Evolutionary conservation across 495 filamentous ascomycete species (phyloP).

Genomic region (Polyplosphaeria fusca): DNA sequence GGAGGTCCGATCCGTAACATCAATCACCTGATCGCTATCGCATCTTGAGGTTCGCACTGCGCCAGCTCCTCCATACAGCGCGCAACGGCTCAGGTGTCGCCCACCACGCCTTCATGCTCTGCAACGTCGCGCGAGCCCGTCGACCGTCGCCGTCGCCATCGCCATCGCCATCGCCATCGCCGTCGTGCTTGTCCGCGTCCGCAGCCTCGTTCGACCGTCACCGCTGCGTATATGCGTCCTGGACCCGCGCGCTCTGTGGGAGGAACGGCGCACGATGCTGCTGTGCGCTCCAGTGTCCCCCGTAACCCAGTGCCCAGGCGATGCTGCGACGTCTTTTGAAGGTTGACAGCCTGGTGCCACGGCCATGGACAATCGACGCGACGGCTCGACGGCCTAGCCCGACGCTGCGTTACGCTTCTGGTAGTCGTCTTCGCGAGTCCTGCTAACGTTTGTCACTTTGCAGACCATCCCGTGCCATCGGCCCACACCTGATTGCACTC

Average conservation of each 20-base stretch:
- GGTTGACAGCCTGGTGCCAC: conserved; percentile 35
- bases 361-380: conserved; percentile 25
- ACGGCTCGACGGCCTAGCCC: conserved; percentile 27
- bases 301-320: too few relatives aligned
- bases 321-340: too few relatives aligned
- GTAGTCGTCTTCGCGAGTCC: conserved; percentile 14
- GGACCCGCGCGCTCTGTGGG: conserved; percentile 3
- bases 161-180: background rate
- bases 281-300: conserved; percentile 23
- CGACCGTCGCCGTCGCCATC: background rate
- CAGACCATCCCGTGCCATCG: conserved; percentile 18
- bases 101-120: background rate
- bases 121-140: background rate
- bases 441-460: conserved; percentile 35
- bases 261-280: conserved; percentile 25
- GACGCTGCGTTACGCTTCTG: conserved; percentile 29
- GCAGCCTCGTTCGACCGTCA: background rate
- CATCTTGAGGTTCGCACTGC: too few relatives aligned
- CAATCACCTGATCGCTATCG: too few relatives aligned
- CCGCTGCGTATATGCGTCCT: background rate
- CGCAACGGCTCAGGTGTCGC: too few relatives aligned
- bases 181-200: background rate
- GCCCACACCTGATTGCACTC: conserved; percentile 27
- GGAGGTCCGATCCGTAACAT: too few relatives aligned
- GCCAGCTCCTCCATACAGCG: too few relatives aligned